Conservation (phyloP, 768 basidiomycete species). For the Naganishia kalamii region DNA sequence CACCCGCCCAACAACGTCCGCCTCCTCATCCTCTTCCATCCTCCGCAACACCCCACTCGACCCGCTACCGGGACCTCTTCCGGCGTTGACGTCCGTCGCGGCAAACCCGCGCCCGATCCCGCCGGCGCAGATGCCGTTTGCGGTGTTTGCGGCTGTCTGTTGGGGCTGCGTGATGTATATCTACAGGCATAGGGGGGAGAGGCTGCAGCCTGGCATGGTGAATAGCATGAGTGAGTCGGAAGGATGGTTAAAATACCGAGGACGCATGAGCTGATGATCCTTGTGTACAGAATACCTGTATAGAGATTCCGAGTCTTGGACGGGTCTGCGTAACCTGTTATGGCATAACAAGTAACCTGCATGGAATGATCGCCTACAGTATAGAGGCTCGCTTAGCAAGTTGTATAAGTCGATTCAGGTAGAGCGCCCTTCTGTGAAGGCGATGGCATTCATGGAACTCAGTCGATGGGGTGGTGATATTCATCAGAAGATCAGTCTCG, state of each 20-base stretch:
- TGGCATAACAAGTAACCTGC: slow-evolving; percentile 80
- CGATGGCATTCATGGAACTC: too few species aligned
- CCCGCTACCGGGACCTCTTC: slow-evolving; percentile 40
- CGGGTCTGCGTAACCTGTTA: slow-evolving; percentile 68
- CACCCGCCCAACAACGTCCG: slow-evolving; percentile 41
- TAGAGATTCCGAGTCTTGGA: slow-evolving; percentile 84
- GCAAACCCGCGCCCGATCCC: slow-evolving; percentile 58
- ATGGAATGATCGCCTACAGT: too few species aligned
- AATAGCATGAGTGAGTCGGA: slow-evolving; percentile 65
- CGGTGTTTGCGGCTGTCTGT: slow-evolving; percentile 73
- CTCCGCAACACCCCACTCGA: slow-evolving; percentile 29
- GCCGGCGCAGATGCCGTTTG: slow-evolving; percentile 76
- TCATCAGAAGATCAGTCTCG: too few species aligned
- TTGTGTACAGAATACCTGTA: slow-evolving; percentile 63
- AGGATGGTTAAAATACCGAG: not conserved
- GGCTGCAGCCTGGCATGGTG: slow-evolving; percentile 95
- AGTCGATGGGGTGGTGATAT: too few species aligned
- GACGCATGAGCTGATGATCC: not conserved
- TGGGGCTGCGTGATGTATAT: slow-evolving; percentile 99
- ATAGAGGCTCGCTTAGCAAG: too few species aligned
- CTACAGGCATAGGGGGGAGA: slow-evolving; percentile 77
- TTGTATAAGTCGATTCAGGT: too few species aligned
- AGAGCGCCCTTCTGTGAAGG: too few species aligned
- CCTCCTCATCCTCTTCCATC: slow-evolving; percentile 35
- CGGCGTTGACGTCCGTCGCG: slow-evolving; percentile 41